Conservation (phyloP, 495 filamentous ascomycete genomes). For the Penicillium longicatenatum region DNA sequence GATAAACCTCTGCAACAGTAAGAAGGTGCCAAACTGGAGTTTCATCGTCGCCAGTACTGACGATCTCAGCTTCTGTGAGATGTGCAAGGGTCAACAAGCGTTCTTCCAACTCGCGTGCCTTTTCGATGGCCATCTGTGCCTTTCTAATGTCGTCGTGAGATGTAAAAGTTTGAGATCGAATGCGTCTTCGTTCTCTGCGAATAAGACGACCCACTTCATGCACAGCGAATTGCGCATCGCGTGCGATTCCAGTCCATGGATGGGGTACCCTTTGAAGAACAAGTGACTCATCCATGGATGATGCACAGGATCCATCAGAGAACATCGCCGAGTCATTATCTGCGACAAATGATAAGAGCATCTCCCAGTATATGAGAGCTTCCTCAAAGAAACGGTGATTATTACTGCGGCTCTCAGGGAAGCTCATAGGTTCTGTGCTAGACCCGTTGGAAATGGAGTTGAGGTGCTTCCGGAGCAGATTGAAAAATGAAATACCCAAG, state of each 20-base stretch:
- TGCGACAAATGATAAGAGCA: constrained; percentile 58
- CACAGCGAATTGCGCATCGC: constrained; percentile 54
- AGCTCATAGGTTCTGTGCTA: constrained; percentile 9
- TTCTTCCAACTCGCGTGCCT: constrained; percentile 52
- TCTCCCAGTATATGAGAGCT: constrained; percentile 61
- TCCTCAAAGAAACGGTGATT: constrained; percentile 61
- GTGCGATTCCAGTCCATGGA: constrained; percentile 61
- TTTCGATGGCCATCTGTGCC: constrained; percentile 45
- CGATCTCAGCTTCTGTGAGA: constrained; percentile 50
- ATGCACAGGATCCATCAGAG: constrained; percentile 18
- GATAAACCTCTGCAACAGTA: constrained; percentile 58
- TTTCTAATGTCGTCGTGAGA: constrained; percentile 43
- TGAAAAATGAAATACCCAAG: constrained; percentile 53
- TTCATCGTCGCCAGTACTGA: constrained; percentile 56
- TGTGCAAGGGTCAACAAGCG: constrained; percentile 51
- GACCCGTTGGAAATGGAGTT: constrained; percentile 32
- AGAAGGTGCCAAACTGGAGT: constrained; percentile 59
- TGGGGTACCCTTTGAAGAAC: constrained; percentile 51
- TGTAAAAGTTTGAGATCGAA: constrained; percentile 36
- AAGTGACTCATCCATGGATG: constrained; percentile 29
- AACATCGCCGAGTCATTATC: constrained; percentile 43
- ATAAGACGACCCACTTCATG: constrained; percentile 57
- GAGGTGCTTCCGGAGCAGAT: constrained; percentile 46
- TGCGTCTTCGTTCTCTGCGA: constrained; percentile 49
- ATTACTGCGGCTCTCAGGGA: constrained; percentile 37